phyloP scores from a whole-genome alignment of 805 yeast genomes.

The Nematodospora valgi region DNA sequence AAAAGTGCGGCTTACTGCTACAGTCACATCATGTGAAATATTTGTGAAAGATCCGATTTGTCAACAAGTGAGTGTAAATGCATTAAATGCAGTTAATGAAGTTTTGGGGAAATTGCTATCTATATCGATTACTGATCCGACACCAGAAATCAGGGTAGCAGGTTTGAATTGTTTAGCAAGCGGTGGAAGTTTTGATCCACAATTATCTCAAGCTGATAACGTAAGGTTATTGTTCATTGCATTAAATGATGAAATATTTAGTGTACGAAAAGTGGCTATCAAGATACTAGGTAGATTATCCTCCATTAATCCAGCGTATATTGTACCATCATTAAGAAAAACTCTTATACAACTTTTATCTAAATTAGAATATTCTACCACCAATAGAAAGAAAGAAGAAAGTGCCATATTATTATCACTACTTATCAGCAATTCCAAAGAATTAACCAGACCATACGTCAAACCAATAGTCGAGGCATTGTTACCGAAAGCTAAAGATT shows the following conservation, averaged over 20 bases:
- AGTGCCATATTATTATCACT: conserved; percentile 73
- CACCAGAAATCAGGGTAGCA: conserved; percentile 78
- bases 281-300: conserved; percentile 81
- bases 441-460: conserved; percentile 85
- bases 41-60: conserved; percentile 81
- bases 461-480: conserved; percentile 86
- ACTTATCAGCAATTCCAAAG: conserved; percentile 72
- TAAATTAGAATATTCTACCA: conserved; percentile 76
- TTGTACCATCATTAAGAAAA: conserved; percentile 88
- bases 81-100: conserved; percentile 78
- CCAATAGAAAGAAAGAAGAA: conserved; percentile 77
- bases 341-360: conserved; percentile 82
- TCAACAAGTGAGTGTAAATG: conserved; percentile 73
- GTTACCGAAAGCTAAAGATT: conserved; percentile 69
- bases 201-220: conserved; percentile 89
- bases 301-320: conserved; percentile 87
- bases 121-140: conserved; percentile 84
- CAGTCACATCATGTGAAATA: conserved; percentile 75
- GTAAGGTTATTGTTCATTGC: conserved; percentile 83
- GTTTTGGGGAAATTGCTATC: conserved; percentile 79
- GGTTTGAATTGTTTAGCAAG: conserved; percentile 61
- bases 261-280: conserved; percentile 75
- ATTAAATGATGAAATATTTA: conserved; percentile 84
- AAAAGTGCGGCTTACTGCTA: conserved; percentile 79
- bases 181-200: conserved; percentile 80